Conservation (phyloP, 371 early-diverging fungal genomes). For the Mucor ambiguus region DNA sequence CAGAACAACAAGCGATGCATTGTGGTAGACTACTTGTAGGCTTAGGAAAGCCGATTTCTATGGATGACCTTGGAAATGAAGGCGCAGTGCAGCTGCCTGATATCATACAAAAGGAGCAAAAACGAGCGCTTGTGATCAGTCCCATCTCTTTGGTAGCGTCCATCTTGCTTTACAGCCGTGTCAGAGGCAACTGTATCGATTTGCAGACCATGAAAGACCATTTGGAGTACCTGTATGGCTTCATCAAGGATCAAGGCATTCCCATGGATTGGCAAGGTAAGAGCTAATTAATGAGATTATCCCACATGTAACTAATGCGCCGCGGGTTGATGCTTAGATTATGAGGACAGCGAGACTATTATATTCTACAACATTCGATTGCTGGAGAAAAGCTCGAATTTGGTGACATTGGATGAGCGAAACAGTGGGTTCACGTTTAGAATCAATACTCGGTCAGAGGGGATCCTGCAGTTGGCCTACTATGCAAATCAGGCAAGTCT, state of each 20-base stretch:
- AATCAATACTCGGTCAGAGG: constrained; percentile 25
- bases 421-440: constrained; percentile 18
- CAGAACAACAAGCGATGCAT: constrained; percentile 9
- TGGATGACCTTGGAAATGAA: not conserved
- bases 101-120: constrained; percentile 26
- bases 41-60: constrained; percentile 11
- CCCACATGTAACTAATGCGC: not conserved
- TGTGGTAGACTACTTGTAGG: constrained; percentile 24
- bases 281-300: not conserved
- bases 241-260: constrained; percentile 15
- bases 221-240: constrained; percentile 12
- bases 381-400: constrained; percentile 28
- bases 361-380: constrained; percentile 32
- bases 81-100: constrained; percentile 5
- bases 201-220: constrained; percentile 24
- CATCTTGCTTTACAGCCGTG: constrained; percentile 30
- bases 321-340: constrained; percentile 18
- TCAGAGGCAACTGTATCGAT: constrained; percentile 23
- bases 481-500: constrained; percentile 34
- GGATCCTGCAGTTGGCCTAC: constrained; percentile 32
- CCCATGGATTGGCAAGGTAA: constrained; percentile 40
- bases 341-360: constrained; percentile 27
- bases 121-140: constrained; percentile 19
- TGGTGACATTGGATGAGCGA: constrained; percentile 26
- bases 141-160: constrained; percentile 32